A percentile compares a stretch with the other conserved stretches of the same genome.
Conservation (phyloP, 2,329 filamentous ascomycete genomes). For the Dactylellina drechsleri region DNA sequence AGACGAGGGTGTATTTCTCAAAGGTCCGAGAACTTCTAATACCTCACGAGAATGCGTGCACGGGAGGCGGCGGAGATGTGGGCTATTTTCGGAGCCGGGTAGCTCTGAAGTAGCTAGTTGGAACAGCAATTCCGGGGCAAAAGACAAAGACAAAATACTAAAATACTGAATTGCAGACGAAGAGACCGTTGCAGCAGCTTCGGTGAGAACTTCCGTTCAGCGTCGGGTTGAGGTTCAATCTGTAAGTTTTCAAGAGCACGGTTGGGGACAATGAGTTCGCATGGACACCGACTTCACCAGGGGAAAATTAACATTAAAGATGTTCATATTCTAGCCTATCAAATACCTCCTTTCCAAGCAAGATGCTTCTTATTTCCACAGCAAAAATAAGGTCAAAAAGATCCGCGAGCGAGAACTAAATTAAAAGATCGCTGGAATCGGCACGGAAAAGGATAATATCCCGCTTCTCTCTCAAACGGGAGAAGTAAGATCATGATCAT, state of each 20-base stretch:
- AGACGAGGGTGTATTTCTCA: background rate
- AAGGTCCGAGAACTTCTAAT: constrained; percentile 5
- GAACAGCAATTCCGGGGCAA: constrained; percentile 38
- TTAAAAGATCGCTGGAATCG: constrained; percentile 19
- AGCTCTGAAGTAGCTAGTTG: constrained; percentile 17
- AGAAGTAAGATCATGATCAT: constrained; percentile 30
- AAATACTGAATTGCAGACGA: constrained; percentile 9
- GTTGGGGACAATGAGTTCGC: constrained; percentile 3
- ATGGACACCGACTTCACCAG: no score
- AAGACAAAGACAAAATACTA: background rate
- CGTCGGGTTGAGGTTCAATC: constrained; percentile 18
- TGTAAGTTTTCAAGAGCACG: constrained; percentile 13
- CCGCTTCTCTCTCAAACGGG: constrained; percentile 3
- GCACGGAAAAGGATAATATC: background rate
- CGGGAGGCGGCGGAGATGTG: constrained; percentile 10
- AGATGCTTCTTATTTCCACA: no score
- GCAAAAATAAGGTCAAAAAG: background rate
- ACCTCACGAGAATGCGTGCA: constrained; percentile 13
- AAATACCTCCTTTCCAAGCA: background rate
- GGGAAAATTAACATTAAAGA: background rate
- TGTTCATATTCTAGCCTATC: background rate
- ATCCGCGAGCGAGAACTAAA: constrained; percentile 1
- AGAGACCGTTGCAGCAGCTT: constrained; percentile 29
- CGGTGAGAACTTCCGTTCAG: constrained; percentile 35
- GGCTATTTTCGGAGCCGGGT: constrained; percentile 2